These are phyloP conservation scores for Carallia pectinifolia DNA, from an alignment of 345 rosid species.

Conservation along the genomic window DNA sequence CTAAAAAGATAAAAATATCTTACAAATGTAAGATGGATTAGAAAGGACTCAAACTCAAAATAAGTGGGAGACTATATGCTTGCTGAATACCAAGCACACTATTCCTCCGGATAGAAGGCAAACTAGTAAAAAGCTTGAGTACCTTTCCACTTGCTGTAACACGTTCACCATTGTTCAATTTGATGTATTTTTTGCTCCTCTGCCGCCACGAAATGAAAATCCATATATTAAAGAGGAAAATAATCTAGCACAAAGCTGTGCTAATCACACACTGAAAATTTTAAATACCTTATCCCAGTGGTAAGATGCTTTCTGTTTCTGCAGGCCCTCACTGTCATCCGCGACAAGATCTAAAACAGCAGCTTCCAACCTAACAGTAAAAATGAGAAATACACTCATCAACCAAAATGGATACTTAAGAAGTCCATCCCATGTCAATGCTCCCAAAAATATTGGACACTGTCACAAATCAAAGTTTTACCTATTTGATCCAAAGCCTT, in stretches of 20 bases:
- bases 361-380: conserved; percentile 59
- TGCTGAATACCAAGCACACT: background rate
- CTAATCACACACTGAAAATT: conserved; percentile 9
- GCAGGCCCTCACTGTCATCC: conserved; percentile 74
- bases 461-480: conserved; percentile 18
- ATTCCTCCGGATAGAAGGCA: no score
- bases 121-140: conserved; percentile 13
- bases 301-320: conserved; percentile 65
- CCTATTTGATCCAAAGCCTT: conserved; percentile 87
- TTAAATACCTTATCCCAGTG: conserved; percentile 94
- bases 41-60: no score
- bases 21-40: no score
- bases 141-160: conserved; percentile 99
- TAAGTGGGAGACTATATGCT: no score
- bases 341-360: conserved; percentile 96
- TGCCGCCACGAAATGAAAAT: conserved; percentile 36
- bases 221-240: background rate
- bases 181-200: conserved; percentile 93
- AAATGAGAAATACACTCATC: background rate
- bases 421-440: background rate
- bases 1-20: background rate
- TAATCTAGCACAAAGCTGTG: background rate
- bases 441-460: conserved; percentile 10
- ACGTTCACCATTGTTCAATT: conserved; percentile 90
- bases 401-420: background rate